These are phyloP conservation scores for Liriodendron chinense DNA, from an alignment of 164 flowering plant species.

Conservation along the genomic window DNA sequence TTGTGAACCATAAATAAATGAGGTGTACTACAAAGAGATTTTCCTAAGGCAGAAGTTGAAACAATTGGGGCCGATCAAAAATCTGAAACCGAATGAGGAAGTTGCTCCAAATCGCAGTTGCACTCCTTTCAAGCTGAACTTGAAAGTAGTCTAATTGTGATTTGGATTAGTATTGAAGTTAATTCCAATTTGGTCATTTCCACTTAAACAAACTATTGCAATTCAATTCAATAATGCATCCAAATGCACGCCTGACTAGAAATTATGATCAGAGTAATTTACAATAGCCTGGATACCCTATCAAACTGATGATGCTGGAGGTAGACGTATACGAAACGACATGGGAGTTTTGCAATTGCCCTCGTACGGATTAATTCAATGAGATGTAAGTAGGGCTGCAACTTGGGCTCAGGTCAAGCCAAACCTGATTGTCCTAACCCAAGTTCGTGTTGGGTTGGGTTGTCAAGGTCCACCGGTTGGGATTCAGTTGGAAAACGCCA, in stretches of 20 bases:
- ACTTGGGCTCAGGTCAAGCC: too few relatives aligned
- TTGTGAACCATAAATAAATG: neutral
- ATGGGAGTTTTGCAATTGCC: neutral
- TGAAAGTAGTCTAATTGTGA: too few relatives aligned
- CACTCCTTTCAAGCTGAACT: neutral
- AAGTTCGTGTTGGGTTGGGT: too few relatives aligned
- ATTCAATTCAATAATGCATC: neutral
- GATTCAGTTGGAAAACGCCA: too few relatives aligned
- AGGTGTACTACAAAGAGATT: neutral
- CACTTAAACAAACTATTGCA: neutral
- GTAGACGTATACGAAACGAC: neutral
- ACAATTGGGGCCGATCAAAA: neutral
- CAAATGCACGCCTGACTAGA: neutral
- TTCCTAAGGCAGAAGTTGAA: neutral
- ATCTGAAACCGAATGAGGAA: neutral
- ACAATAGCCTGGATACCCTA: neutral
- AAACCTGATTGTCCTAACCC: too few relatives aligned
- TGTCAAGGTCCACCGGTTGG: too few relatives aligned
- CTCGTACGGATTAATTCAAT: too few relatives aligned
- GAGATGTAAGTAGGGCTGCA: too few relatives aligned
- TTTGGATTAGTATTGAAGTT: neutral
- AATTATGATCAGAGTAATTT: neutral
- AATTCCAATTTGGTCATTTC: neutral
- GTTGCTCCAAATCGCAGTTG: neutral
- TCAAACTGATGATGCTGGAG: neutral